phyloP scores from a whole-genome alignment of 2,329 filamentous ascomycete genomes.

The Aspergillus awamori region DNA sequence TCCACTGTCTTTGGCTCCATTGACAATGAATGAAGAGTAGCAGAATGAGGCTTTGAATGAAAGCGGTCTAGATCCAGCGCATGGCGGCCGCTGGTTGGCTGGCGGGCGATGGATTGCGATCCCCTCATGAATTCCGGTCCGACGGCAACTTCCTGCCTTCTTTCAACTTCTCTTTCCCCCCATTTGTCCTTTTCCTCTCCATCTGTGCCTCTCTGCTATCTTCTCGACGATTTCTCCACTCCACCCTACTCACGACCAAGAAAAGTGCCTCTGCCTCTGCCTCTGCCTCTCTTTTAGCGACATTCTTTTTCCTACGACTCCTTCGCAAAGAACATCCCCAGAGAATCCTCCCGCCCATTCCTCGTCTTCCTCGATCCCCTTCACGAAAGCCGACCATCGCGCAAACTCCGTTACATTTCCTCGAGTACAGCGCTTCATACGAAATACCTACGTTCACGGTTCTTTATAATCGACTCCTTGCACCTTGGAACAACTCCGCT shows the following conservation, averaged over 20 bases:
- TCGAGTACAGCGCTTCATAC: background rate
- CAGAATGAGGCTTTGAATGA: constrained; percentile 1
- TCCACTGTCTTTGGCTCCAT: no score
- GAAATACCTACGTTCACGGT: background rate
- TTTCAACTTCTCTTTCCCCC: background rate
- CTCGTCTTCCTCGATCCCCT: background rate
- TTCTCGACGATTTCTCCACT: background rate
- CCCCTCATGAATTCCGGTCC: constrained; percentile 21
- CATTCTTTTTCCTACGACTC: background rate
- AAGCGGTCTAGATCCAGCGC: constrained; percentile 19
- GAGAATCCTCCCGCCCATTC: background rate
- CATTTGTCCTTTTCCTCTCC: background rate
- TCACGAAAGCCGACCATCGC: background rate
- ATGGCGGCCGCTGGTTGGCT: constrained; percentile 16
- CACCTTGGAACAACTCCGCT: background rate
- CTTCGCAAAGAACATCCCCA: background rate
- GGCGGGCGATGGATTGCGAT: constrained; percentile 11
- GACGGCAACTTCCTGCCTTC: constrained; percentile 4
- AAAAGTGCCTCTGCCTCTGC: constrained; percentile 5
- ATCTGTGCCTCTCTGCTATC: background rate
- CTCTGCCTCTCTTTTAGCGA: constrained; percentile 3
- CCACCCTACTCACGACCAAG: constrained; percentile 5
- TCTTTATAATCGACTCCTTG: background rate
- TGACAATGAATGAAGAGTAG: background rate
- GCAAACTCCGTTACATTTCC: background rate